Percentiles rank a stretch among this genome's conserved stretches.
Conservation (phyloP, 768 basidiomycete genomes). For the Punctularia strigosozonata region DNA sequence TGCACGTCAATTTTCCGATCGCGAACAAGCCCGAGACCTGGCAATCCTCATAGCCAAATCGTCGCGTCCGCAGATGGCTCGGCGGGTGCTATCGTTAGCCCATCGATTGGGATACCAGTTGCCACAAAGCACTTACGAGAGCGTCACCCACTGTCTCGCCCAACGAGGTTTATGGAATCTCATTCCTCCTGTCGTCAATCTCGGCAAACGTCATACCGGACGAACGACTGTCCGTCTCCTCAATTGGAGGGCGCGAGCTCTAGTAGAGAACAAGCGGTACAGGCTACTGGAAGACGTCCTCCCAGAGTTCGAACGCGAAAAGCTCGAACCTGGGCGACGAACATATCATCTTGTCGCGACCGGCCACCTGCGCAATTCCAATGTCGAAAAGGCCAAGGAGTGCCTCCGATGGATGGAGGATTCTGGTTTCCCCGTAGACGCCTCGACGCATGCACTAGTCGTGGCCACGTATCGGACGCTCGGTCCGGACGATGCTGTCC, state of each 20-base stretch:
- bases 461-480: slow-evolving; percentile 45
- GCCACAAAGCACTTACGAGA: slow-evolving; percentile 47
- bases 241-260: slow-evolving; percentile 58
- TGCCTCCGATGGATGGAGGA: slow-evolving; percentile 45
- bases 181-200: slow-evolving; percentile 33
- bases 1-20: slow-evolving; percentile 7
- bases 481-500: slow-evolving; percentile 45
- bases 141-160: slow-evolving; percentile 38
- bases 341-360: slow-evolving; percentile 63
- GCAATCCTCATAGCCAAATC: slow-evolving; percentile 22
- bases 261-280: slow-evolving; percentile 43
- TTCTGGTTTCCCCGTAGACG: slow-evolving; percentile 40
- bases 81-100: slow-evolving; percentile 35
- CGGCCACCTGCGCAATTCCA: slow-evolving; percentile 57
- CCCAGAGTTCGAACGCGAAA: slow-evolving; percentile 34
- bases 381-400: slow-evolving; percentile 42
- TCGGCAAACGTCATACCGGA: slow-evolving; percentile 38
- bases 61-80: slow-evolving; percentile 26
- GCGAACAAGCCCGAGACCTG: slow-evolving; percentile 14
- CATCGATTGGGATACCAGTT: slow-evolving; percentile 36
- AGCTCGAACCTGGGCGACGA: slow-evolving; percentile 38
- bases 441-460: slow-evolving; percentile 49
- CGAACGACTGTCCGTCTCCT: slow-evolving; percentile 43
- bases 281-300: slow-evolving; percentile 31
- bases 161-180: slow-evolving; percentile 34